Conservation (phyloP, 352 stramenopile genomes). For the Blastocystis sp. region DNA sequence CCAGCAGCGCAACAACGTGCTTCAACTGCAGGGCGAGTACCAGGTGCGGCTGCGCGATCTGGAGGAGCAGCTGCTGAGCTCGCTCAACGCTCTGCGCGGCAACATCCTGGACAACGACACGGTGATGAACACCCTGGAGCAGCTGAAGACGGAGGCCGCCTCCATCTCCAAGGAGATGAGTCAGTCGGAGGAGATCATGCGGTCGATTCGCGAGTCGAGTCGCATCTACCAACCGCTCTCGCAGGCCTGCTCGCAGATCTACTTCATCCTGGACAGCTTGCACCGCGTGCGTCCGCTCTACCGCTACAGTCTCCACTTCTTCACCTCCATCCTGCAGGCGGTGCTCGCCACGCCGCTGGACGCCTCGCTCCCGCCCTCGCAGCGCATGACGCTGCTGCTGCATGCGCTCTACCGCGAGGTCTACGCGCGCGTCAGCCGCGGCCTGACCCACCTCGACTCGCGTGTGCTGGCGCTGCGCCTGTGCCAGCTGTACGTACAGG, state of each 20-base stretch:
- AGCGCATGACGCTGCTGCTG: slow-evolving; percentile 77
- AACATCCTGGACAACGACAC: slow-evolving; percentile 98
- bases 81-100: slow-evolving; percentile 95
- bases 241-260: slow-evolving; percentile 81
- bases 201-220: slow-evolving; percentile 84
- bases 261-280: slow-evolving; percentile 88
- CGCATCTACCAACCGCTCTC: slow-evolving; percentile 91
- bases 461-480: slow-evolving; percentile 95
- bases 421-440: slow-evolving; percentile 85
- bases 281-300: slow-evolving; percentile 95
- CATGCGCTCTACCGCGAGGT: slow-evolving; percentile 85
- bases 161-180: slow-evolving; percentile 88
- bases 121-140: slow-evolving; percentile 95
- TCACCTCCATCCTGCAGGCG: slow-evolving; percentile 88
- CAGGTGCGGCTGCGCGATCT: slow-evolving; percentile 91
- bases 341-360: slow-evolving; percentile 77
- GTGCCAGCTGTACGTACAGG: slow-evolving; percentile 77
- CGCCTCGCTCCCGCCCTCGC: slow-evolving; percentile 14
- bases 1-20: slow-evolving; percentile 87
- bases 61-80: slow-evolving; percentile 93
- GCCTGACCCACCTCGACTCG: slow-evolving; percentile 91
- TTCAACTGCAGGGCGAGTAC: slow-evolving; percentile 97
- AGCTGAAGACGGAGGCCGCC: slow-evolving; percentile 92
- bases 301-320: slow-evolving; percentile 95
- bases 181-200: slow-evolving; percentile 80